Conservation (phyloP, 2,329 filamentous ascomycete species). For the Ascocoryne sarcoides region DNA sequence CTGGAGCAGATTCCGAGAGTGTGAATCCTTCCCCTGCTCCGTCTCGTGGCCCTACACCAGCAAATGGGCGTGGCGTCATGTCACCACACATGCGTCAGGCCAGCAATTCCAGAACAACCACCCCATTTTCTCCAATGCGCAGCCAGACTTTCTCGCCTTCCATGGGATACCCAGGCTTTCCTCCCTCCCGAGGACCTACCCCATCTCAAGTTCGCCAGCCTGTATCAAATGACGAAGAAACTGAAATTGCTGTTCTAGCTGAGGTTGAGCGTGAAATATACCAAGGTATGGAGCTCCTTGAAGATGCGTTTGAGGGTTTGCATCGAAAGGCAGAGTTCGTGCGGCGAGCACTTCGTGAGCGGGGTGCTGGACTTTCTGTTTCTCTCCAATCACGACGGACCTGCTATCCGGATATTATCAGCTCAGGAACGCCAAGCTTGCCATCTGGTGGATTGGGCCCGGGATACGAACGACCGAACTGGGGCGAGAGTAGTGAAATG, state of each 20-base stretch:
- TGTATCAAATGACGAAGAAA: conserved; percentile 88
- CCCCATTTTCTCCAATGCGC: conserved; percentile 25
- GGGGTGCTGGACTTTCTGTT: conserved; percentile 60
- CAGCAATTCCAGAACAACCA: conserved; percentile 21
- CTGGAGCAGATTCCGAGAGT: conserved; percentile 63
- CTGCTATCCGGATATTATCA: conserved; percentile 28
- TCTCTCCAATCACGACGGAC: conserved; percentile 24
- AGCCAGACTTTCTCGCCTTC: conserved; percentile 24
- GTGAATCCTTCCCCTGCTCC: conserved; percentile 32
- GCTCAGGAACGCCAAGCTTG: conserved; percentile 34
- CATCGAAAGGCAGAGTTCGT: conserved; percentile 78
- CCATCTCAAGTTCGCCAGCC: conserved; percentile 46
- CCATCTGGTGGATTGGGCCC: conserved; percentile 24
- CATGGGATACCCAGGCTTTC: conserved; percentile 19
- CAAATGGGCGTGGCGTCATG: conserved; percentile 32
- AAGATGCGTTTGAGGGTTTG: conserved; percentile 89
- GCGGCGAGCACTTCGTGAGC: conserved; percentile 68
- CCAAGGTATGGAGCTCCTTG: conserved; percentile 84
- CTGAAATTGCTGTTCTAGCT: conserved; percentile 79
- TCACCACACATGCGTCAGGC: conserved; percentile 19
- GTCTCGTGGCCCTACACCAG: conserved; percentile 47
- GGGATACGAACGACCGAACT: conserved; percentile 27
- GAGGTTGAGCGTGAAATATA: conserved; percentile 93
- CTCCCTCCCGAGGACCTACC: conserved; percentile 44
- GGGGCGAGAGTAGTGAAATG: conserved; percentile 37